Percentiles rank a stretch among this genome's conserved stretches.
Conservation (phyloP, 208 protist genomes). For the Porcisia deanei region DNA sequence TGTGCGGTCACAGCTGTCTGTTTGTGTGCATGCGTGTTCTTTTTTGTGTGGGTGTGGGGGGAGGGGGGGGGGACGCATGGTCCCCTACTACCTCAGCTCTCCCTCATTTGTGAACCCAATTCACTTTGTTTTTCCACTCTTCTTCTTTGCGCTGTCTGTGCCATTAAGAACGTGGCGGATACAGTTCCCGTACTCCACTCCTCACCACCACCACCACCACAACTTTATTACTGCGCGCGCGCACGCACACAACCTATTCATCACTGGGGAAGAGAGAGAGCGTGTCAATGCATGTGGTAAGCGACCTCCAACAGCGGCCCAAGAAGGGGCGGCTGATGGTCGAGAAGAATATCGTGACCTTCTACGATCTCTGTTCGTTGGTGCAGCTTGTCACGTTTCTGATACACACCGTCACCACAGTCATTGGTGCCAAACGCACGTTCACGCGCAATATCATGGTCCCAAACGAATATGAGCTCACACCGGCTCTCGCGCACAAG, state of each 20-base stretch:
- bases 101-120: background rate
- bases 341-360: slow-evolving; percentile 58
- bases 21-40: background rate
- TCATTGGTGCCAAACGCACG: slow-evolving; percentile 44
- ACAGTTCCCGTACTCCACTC: background rate
- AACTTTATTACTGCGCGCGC: background rate
- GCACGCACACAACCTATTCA: background rate
- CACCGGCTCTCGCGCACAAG: slow-evolving; percentile 45
- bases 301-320: slow-evolving; percentile 70
- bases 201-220: background rate
- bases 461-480: slow-evolving; percentile 39
- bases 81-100: background rate
- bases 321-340: slow-evolving; percentile 62
- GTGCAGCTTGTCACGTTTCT: slow-evolving; percentile 62
- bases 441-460: slow-evolving; percentile 54
- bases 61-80: background rate
- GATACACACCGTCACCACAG: slow-evolving; percentile 52
- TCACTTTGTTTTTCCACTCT: too few relatives aligned
- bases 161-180: background rate
- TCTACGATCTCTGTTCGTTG: slow-evolving; percentile 57
- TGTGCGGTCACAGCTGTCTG: background rate
- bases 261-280: slow-evolving; percentile 2
- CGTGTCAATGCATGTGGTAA: slow-evolving; percentile 68
- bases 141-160: background rate
- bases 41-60: background rate